Conservation (phyloP, 352 stramenopile genomes). For the Phytophthora sp. region DNA sequence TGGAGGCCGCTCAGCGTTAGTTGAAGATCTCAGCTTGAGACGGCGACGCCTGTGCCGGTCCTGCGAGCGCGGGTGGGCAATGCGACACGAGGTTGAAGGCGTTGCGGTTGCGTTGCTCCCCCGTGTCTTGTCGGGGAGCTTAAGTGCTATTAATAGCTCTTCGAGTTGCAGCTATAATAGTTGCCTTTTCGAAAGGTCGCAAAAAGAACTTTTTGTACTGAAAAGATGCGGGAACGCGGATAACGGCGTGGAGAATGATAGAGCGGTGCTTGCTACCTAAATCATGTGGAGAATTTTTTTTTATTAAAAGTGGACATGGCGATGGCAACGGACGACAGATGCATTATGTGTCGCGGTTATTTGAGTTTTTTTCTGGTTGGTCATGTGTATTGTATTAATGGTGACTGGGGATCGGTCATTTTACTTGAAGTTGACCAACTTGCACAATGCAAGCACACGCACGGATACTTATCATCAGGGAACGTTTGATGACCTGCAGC, state of each 20-base stretch:
- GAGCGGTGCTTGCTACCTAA: background rate
- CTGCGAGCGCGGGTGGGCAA: background rate
- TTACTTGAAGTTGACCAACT: conserved; percentile 26
- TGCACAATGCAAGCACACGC: conserved; percentile 19
- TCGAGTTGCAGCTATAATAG: conserved; percentile 9
- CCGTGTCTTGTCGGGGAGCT: conserved; percentile 2
- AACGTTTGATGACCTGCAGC: too few species aligned
- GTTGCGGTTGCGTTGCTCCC: conserved; percentile 6
- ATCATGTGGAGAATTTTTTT: background rate
- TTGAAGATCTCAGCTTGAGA: conserved; percentile 26
- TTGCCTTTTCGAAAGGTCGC: conserved; percentile 4
- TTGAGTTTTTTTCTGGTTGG: too few species aligned
- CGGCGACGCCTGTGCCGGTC: background rate
- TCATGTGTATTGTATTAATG: too few species aligned
- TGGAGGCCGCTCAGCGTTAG: conserved; percentile 21
- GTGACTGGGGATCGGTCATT: too few species aligned
- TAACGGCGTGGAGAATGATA: conserved; percentile 5
- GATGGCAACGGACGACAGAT: too few species aligned
- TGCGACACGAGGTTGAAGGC: conserved; percentile 18
- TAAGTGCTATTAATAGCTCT: conserved; percentile 12
- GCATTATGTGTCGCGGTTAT: too few species aligned
- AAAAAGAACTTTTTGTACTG: conserved; percentile 21
- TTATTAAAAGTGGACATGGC: too few species aligned
- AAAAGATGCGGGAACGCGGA: conserved; percentile 13
- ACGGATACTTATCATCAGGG: too few species aligned